Evolutionary conservation across 495 filamentous ascomycete genomes (phyloP).

Genomic region (Oidiodendron maius): DNA sequence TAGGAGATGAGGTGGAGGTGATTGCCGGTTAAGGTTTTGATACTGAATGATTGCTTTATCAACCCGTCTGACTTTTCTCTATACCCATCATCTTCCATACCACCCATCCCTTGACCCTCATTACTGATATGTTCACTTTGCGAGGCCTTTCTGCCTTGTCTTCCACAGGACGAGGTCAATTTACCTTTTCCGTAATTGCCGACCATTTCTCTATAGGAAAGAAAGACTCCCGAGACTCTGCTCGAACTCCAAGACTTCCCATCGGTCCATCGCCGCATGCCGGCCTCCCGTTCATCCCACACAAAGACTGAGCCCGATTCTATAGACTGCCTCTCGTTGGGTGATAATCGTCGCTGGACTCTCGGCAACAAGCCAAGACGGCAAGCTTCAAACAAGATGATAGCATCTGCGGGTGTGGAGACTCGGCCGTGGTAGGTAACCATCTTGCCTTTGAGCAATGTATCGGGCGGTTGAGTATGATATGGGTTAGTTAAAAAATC

Average conservation of each 20-base stretch:
- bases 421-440: slow-evolving; percentile 95
- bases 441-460: no score
- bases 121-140: slow-evolving; percentile 75
- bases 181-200: slow-evolving; percentile 76
- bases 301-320: slow-evolving; percentile 96
- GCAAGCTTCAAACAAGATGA: slow-evolving; percentile 96
- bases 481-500: no score
- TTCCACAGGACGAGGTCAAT: slow-evolving; percentile 47
- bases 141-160: slow-evolving; percentile 65
- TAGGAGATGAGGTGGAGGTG: slow-evolving; percentile 97
- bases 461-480: no score
- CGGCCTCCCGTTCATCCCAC: slow-evolving; percentile 97
- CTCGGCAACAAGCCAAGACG: slow-evolving; percentile 82
- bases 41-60: slow-evolving; percentile 99
- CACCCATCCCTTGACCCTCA: slow-evolving; percentile 65
- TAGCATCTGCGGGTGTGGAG: slow-evolving; percentile 87
- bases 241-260: slow-evolving; percentile 99
- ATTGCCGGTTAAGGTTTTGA: slow-evolving; percentile 82
- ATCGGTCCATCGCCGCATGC: slow-evolving; percentile 97
- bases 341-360: slow-evolving; percentile 87
- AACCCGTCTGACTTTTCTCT: slow-evolving; percentile 94
- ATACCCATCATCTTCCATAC: slow-evolving; percentile 91
- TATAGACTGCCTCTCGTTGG: slow-evolving; percentile 94
- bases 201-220: slow-evolving; percentile 98
- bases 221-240: slow-evolving; percentile 92